Conservation (phyloP, 2,329 filamentous ascomycete species). For the Penicillium sp. region DNA sequence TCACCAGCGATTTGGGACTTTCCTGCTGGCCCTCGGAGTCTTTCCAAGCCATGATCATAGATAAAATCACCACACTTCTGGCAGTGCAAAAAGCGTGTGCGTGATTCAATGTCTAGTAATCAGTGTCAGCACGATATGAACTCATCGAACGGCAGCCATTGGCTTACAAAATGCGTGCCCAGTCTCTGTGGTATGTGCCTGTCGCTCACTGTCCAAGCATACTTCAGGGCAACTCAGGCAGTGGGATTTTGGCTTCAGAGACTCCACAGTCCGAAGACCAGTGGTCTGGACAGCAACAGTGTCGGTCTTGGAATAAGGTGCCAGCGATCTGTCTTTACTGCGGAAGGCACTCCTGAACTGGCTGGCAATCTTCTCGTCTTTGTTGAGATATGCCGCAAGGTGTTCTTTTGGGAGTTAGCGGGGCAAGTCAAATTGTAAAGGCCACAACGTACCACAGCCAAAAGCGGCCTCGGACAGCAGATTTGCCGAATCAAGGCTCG, state of each 20-base stretch:
- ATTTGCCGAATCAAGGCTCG: conserved; percentile 35
- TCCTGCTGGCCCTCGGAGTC: conserved; percentile 27
- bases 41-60: conserved; percentile 44
- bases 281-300: conserved; percentile 21
- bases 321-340: conserved; percentile 33
- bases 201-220: conserved; percentile 33
- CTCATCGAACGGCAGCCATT: background rate
- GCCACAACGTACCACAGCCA: conserved; percentile 40
- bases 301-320: conserved; percentile 28
- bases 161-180: conserved; percentile 45
- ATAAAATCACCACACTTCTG: conserved; percentile 44
- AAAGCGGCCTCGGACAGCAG: conserved; percentile 41
- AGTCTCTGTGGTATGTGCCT: conserved; percentile 39
- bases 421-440: background rate
- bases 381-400: conserved; percentile 34
- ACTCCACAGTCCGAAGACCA: conserved; percentile 24
- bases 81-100: conserved; percentile 42
- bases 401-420: conserved; percentile 38
- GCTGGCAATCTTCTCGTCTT: conserved; percentile 33
- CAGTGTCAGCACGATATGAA: conserved; percentile 8
- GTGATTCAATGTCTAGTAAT: conserved; percentile 41
- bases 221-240: conserved; percentile 40
- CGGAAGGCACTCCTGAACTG: conserved; percentile 39
- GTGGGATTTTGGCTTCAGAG: conserved; percentile 42
- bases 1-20: conserved; percentile 19